Conservation (phyloP, 2,329 filamentous ascomycete genomes). For the Myriosclerotinia scirpicola region DNA sequence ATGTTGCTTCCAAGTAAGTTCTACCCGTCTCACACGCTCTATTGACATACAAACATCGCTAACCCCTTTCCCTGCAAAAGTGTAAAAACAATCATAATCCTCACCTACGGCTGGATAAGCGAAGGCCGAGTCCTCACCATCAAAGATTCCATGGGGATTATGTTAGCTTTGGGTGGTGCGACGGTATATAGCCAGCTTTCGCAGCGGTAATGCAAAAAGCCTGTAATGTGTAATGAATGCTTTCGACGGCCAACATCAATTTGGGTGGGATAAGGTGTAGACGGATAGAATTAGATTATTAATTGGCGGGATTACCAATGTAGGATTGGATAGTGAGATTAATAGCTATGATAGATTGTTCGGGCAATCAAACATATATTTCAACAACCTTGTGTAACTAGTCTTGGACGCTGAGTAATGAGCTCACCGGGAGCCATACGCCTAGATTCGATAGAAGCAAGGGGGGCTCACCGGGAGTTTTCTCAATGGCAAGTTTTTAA, state of each 20-base stretch:
- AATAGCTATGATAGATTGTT: background rate
- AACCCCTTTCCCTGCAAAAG: slow-evolving; percentile 37
- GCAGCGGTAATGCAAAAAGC: slow-evolving; percentile 26
- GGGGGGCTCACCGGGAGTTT: too few species aligned
- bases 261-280: background rate
- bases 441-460: too few species aligned
- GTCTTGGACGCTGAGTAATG: too few species aligned
- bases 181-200: slow-evolving; percentile 47
- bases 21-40: background rate
- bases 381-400: too few species aligned
- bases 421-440: too few species aligned
- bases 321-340: background rate
- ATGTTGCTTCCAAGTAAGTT: slow-evolving; percentile 39
- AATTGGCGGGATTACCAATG: background rate
- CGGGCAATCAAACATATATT: background rate
- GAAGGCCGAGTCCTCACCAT: slow-evolving; percentile 45
- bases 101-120: slow-evolving; percentile 48
- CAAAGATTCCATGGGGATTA: slow-evolving; percentile 46
- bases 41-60: slow-evolving; percentile 12
- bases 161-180: slow-evolving; percentile 47
- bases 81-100: slow-evolving; percentile 49
- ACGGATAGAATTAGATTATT: background rate
- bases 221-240: background rate
- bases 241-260: background rate
- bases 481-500: too few species aligned